Evolutionary conservation across 2,329 filamentous ascomycete species (phyloP).

Genomic region (Myriosclerotinia curreyana): DNA sequence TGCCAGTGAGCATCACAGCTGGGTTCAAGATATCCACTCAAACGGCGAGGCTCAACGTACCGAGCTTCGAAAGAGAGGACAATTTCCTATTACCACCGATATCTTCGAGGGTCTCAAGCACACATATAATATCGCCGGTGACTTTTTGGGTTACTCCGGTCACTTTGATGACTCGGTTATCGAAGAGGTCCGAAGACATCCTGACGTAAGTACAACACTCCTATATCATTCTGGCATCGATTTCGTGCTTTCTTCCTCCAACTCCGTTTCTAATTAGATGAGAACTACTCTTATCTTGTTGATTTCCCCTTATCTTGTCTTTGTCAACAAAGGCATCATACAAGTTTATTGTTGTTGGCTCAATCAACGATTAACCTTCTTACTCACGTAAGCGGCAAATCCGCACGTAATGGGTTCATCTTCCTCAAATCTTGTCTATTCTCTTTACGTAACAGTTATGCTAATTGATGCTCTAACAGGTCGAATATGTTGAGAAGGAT

Average conservation of each 20-base stretch:
- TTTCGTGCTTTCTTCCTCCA: slow-evolving; percentile 12
- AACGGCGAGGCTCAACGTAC: slow-evolving; percentile 66
- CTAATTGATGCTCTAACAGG: slow-evolving; percentile 52
- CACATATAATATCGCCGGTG: slow-evolving; percentile 86
- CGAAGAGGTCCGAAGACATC: slow-evolving; percentile 89
- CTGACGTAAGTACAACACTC: slow-evolving; percentile 73
- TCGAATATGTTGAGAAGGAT: slow-evolving; percentile 95
- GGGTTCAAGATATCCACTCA: slow-evolving; percentile 83
- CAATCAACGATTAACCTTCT: neutral
- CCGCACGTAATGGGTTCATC: slow-evolving; percentile 31
- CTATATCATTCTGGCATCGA: neutral
- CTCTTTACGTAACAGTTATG: slow-evolving; percentile 17
- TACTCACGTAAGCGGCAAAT: slow-evolving; percentile 19
- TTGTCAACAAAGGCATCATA: slow-evolving; percentile 1
- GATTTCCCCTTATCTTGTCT: slow-evolving; percentile 1
- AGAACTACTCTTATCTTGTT: neutral
- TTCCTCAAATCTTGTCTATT: slow-evolving; percentile 1
- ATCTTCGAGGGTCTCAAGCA: slow-evolving; percentile 87
- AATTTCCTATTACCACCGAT: slow-evolving; percentile 64
- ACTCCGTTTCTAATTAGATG: slow-evolving; percentile 13
- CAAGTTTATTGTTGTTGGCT: neutral
- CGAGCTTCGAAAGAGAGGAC: slow-evolving; percentile 88
- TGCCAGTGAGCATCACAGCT: slow-evolving; percentile 77
- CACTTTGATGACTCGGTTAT: slow-evolving; percentile 93
- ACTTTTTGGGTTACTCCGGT: slow-evolving; percentile 87